Evolutionary conservation across 192 early-diverging fungal genomes (phyloP), one percentile per base, ranked within the genome.

Genomic region (Paraglomus brasilianum): DNA sequence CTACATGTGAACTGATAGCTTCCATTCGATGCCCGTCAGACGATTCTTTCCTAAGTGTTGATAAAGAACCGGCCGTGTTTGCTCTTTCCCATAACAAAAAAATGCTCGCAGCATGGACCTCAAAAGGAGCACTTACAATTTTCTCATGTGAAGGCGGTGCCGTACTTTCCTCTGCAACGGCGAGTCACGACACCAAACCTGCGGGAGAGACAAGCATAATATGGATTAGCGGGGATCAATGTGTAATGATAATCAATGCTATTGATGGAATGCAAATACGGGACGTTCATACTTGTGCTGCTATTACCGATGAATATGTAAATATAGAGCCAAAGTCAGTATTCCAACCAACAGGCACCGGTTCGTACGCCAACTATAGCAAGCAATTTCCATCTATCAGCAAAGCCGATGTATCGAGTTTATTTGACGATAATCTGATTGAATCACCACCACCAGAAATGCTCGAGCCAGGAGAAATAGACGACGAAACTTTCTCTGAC

Each of bases 91-190:
- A 60, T 40, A 41, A 8, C 42, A 9, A 43, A 42, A 14, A 60
- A 60, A 60, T 40, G 58, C 42, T 60, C 8, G 58, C 58, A 60
- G 19, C 58, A 39, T 60, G 58, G 58, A 60, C 58, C 8, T 60
- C 58, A 60, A 40, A 60, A 60, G 58, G 58, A 19, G n/a, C 38
- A 17, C 19, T 60, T 10, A 60, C 58, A 19, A 60, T 60, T 10
- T 60, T 42, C 38, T 17, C 42, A 19, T 60, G 58, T 7, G 30
- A 60, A 60, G 58, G 58, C 2, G 58, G 58, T 4, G 38, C 42
- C 42, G 19, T 41, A 43, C 42, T 60, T 13, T 19, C 58, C 9
- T 40, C 58, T 41, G 39, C 38, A 39, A 14, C 19, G 17, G 10
- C 21, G n/a, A 40, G n/a, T 10, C n/a, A 5, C 15, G 15, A 8